A percentile compares a stretch with the other conserved stretches of the same genome.
Conservation (phyloP, 768 basidiomycete species). For the Sarcodon sp. region DNA sequence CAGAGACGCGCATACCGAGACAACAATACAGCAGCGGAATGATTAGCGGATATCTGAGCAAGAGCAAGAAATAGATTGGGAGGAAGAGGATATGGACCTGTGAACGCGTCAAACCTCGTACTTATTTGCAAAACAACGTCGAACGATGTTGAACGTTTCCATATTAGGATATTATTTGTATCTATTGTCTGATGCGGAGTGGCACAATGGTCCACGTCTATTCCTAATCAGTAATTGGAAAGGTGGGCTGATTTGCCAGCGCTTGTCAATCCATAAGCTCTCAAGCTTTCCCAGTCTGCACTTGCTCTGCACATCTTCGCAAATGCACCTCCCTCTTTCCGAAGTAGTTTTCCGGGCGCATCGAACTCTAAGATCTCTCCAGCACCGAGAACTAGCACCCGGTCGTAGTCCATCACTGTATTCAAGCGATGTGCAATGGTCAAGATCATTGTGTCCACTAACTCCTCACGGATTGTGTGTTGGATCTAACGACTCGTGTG, state of each 20-base stretch:
- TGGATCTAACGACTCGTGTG: conserved; percentile 36
- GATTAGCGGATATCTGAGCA: no score
- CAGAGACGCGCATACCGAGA: no score
- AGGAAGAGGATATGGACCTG: no score
- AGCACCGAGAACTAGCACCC: conserved; percentile 59
- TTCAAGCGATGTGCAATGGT: conserved; percentile 76
- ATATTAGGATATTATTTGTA: no score
- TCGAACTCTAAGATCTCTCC: conserved; percentile 73
- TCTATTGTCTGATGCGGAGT: no score
- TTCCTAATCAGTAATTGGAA: no score
- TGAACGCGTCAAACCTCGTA: no score
- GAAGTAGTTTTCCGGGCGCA: conserved; percentile 42
- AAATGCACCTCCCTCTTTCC: conserved; percentile 43
- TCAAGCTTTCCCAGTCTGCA: conserved; percentile 15
- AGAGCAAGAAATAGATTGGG: no score
- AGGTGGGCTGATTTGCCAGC: not conserved
- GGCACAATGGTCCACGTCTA: no score
- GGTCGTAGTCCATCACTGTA: conserved; percentile 67
- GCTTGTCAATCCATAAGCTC: not conserved
- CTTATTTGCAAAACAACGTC: no score
- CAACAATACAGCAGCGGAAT: no score
- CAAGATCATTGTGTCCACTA: conserved; percentile 58
- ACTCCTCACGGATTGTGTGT: conserved; percentile 59
- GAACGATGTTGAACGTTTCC: no score
- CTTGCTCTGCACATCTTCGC: conserved; percentile 57